These are phyloP conservation scores for Backusella tarrabulga DNA, from an alignment of 192 early-diverging fungal species.

Conservation along the genomic window DNA sequence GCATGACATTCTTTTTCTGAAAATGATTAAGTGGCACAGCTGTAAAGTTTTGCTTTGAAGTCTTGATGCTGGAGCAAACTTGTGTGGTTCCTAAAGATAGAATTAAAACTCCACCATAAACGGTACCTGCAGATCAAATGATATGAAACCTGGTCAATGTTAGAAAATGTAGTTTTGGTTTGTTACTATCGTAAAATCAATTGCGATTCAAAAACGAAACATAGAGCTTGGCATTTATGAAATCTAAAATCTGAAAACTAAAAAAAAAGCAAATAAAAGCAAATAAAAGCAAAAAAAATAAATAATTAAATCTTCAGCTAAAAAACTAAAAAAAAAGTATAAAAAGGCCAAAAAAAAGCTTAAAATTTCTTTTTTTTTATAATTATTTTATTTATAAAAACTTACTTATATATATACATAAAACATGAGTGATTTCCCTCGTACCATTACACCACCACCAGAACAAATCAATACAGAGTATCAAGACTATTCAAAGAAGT, in stretches of 20 bases:
- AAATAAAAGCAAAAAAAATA: not conserved
- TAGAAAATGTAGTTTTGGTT: not conserved
- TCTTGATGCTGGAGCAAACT: not conserved
- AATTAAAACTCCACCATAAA: not conserved
- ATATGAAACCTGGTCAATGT: not conserved
- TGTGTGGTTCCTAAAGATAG: not conserved
- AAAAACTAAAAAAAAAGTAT: not conserved
- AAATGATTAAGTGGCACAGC: too few species aligned
- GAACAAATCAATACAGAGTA: constrained; percentile 3
- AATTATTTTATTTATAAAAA: not conserved
- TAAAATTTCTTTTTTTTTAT: not conserved
- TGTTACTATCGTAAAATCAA: not conserved
- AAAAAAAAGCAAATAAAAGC: not conserved
- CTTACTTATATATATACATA: not conserved
- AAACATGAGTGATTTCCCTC: not conserved
- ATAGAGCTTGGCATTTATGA: not conserved
- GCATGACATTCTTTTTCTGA: not conserved
- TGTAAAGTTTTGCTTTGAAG: too few species aligned
- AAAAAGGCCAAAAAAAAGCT: not conserved
- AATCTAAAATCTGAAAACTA: not conserved
- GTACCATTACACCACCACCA: constrained; percentile 17
- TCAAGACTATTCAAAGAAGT: constrained; percentile 22
- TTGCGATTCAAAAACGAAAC: not conserved
- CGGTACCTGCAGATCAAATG: not conserved
- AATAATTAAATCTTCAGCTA: not conserved